Evolutionary conservation across 2,329 filamentous ascomycete genomes (phyloP), one percentile per base, ranked within the genome.

Genomic region (Exophiala viscosa): DNA sequence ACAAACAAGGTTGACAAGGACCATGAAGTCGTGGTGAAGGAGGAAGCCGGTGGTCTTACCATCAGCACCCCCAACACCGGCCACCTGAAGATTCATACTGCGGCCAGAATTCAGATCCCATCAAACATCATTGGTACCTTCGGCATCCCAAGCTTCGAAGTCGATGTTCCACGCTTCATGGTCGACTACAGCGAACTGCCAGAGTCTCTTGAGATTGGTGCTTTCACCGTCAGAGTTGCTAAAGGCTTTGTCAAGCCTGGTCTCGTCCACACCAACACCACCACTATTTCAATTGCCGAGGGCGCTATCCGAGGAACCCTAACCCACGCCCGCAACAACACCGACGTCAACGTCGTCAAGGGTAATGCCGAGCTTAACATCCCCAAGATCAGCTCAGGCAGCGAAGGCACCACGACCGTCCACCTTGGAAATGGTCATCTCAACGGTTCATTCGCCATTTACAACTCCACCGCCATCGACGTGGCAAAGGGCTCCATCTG

Each of bases 101-200:
- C 51, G 14, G 52, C 45, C 31, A 52, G 42, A 17, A 55, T 58
- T 15, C 55, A 55, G 41, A 52, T 58, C 48, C 55, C 55, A 2
- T 58, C 55, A 17, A 58, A 55, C 45, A 54, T 58, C 45, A 46
- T 58, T 9, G 52, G 52, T 14, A 35, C 53, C 8, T 58, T 52
- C 15, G 48, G 36, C n/a, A 41, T 58, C 11, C 55, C 48, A 2
- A 4, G 33, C 4, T 58, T 58, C 49, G 38, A 55, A 20, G 45
- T 58, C 28, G 45, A 58, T 23, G 52, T 47, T 5, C 52, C 52
- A 11, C 48, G 48, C 36, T 52, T 55, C 48, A 58, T 54, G 52
- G 52, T 58, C 36, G 55, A 58, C 48, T 58, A 45, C 48, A 58
- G 55, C 20, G 48, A 44, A 9, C 48, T 58, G 9, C 55, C 55